Evolutionary conservation across 2,329 filamentous ascomycete species (phyloP), one percentile per base, ranked within the genome.

Genomic region (Xylariaceae sp.): DNA sequence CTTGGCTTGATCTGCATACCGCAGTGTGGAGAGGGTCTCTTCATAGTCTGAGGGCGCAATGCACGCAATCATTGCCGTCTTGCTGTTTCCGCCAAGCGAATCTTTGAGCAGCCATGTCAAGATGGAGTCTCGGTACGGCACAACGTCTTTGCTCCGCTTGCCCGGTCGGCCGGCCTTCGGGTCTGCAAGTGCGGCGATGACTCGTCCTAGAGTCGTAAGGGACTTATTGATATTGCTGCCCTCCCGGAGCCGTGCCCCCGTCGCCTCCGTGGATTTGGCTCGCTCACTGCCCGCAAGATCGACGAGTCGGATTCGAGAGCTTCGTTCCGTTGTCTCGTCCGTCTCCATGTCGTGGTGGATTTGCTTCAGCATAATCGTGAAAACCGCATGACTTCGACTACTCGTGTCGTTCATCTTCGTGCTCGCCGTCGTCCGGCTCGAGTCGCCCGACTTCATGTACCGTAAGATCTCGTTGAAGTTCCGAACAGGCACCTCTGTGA

Each of bases 341-440:
- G 90, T 94, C 42, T 90, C 86, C 70, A 96, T 85, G 59, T 96
- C 92, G 68, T 97, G 92, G 63, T 96, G 91, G 54, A 98, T 98
- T 67, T 97, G 93, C 70, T 95, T 96, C 47, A 98, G 77, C 71
- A 95, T 93, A 58, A 98, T 93, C 22, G 93, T 98, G 67, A 98
- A 98, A 47, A 98, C 93, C 6, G 93, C 90, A 63, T 98, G 93
- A 53, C 90, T 95, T 65, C 93, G 87, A 52, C 89, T 95, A 43
- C 89, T 95, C 3, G 92, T 97, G 67, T 98, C 93, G 68, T 98
- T 98, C 93, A 98, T 98, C 72, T 96, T 97, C 48, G 93, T 98
- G 63, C 88, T 90, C 12, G 93, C 93, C 17, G 82, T 85, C 0
- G 93, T 97, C 38, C 93, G 84, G 47, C 87, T 95, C 53, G 79